These are phyloP conservation scores for Saccharomyces hybrid DNA, from an alignment of 1,139 yeast species.

Conservation along the genomic window DNA sequence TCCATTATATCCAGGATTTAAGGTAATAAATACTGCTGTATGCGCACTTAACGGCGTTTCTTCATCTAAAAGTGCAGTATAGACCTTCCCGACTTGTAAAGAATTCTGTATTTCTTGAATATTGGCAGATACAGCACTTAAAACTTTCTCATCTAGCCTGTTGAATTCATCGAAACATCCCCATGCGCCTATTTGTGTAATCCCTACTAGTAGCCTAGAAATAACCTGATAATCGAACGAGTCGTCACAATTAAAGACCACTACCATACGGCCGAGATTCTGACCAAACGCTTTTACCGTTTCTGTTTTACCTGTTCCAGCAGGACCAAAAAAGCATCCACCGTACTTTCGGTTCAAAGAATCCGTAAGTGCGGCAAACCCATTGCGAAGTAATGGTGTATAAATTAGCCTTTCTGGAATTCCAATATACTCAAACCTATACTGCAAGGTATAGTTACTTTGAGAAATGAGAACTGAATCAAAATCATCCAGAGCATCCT, in stretches of 20 bases:
- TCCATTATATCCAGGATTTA: conserved; percentile 89
- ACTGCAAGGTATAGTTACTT: conserved; percentile 44
- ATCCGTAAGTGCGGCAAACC: conserved; percentile 64
- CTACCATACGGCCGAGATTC: conserved; percentile 69
- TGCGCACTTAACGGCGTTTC: conserved; percentile 39
- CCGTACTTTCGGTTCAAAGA: conserved; percentile 71
- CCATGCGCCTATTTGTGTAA: conserved; percentile 89
- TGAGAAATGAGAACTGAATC: conserved; percentile 45
- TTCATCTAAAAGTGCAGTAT: conserved; percentile 47
- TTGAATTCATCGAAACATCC: conserved; percentile 96
- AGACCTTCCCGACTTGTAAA: conserved; percentile 24
- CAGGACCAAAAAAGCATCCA: conserved; percentile 95
- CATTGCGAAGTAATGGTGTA: conserved; percentile 63
- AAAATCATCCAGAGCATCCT: conserved; percentile 24
- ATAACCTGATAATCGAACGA: conserved; percentile 77
- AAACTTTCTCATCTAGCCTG: conserved; percentile 59
- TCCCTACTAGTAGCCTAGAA: conserved; percentile 69
- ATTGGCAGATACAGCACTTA: conserved; percentile 83
- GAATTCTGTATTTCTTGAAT: conserved; percentile 65
- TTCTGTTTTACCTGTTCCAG: conserved; percentile 97
- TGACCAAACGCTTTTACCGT: conserved; percentile 80
- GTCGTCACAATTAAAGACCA: conserved; percentile 89
- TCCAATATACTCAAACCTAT: conserved; percentile 84
- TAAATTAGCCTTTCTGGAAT: conserved; percentile 65
- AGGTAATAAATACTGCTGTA: conserved; percentile 78